Evolutionary conservation across 2,329 filamentous ascomycete species (phyloP).

Genomic region (Ilyonectria mors-panacis): DNA sequence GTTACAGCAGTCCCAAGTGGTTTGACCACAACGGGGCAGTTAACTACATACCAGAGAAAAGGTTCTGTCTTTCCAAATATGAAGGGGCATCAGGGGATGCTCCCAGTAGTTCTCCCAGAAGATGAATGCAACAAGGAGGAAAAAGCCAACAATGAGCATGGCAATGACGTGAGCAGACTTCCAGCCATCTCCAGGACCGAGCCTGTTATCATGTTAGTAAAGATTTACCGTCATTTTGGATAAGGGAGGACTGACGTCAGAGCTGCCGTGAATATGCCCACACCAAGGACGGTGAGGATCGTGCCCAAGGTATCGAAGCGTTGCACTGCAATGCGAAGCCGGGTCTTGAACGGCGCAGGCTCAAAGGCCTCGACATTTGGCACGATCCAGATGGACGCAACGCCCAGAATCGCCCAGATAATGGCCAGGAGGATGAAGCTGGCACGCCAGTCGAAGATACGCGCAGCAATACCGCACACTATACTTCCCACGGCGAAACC

Average conservation of each 20-base stretch:
- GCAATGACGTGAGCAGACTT: slow-evolving; percentile 73
- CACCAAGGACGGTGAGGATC: slow-evolving; percentile 72
- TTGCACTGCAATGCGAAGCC: slow-evolving; percentile 59
- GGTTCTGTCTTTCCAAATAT: slow-evolving; percentile 73
- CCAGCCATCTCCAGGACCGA: slow-evolving; percentile 75
- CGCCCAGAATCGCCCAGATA: slow-evolving; percentile 72
- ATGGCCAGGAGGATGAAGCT: slow-evolving; percentile 74
- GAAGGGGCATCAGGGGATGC: slow-evolving; percentile 67
- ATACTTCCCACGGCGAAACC: slow-evolving; percentile 65
- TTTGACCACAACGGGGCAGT: neutral
- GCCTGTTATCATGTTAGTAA: slow-evolving; percentile 57
- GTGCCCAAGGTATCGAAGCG: slow-evolving; percentile 75
- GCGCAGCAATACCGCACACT: slow-evolving; percentile 73
- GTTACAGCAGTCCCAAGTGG: no score
- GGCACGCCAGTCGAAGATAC: slow-evolving; percentile 75
- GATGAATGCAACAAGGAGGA: slow-evolving; percentile 70
- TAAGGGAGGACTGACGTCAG: slow-evolving; percentile 63
- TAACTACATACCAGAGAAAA: slow-evolving; percentile 70
- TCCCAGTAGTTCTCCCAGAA: slow-evolving; percentile 72
- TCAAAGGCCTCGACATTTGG: slow-evolving; percentile 66
- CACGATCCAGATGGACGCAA: slow-evolving; percentile 73
- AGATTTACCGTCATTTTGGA: neutral
- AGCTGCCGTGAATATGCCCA: slow-evolving; percentile 75
- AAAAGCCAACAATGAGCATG: slow-evolving; percentile 71
- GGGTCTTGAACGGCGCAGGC: slow-evolving; percentile 44